Conservation (phyloP, 495 filamentous ascomycete genomes). For the Rhizodiscina lignyota region DNA sequence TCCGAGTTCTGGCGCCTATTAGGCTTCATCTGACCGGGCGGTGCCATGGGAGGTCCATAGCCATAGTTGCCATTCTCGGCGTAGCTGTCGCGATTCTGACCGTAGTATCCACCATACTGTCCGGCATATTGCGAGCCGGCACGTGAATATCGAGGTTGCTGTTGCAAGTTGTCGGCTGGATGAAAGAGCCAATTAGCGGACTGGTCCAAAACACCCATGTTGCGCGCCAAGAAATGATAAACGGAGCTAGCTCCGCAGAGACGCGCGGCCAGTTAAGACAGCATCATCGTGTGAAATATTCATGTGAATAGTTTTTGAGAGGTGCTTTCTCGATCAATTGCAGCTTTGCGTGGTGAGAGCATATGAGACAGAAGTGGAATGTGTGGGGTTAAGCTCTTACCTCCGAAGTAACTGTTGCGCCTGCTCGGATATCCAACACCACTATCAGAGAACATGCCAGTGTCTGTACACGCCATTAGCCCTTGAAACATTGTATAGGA, state of each 20-base stretch:
- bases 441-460: not conserved
- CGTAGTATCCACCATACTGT: constrained; percentile 12
- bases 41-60: not conserved
- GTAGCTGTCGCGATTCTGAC: constrained; percentile 41
- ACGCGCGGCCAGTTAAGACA: too few species aligned
- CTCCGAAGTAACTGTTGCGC: not conserved
- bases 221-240: not conserved
- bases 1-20: constrained; percentile 4
- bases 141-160: too few species aligned
- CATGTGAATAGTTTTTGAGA: too few species aligned
- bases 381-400: not conserved
- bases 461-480: constrained; percentile 1
- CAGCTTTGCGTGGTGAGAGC: too few species aligned
- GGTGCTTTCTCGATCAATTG: too few species aligned
- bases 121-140: too few species aligned
- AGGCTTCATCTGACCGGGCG: not conserved
- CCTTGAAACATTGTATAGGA: not conserved
- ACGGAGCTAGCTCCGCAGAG: not conserved
- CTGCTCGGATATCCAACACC: not conserved
- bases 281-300: too few species aligned
- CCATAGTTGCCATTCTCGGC: constrained; percentile 25
- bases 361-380: too few species aligned
- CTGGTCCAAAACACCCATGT: not conserved
- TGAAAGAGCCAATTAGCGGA: not conserved
- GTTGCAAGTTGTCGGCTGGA: too few species aligned